Evolutionary conservation across 768 basidiomycete genomes (phyloP), one percentile per base, ranked within the genome.

Genomic region (Rhodotorula sphaerocarpa): DNA sequence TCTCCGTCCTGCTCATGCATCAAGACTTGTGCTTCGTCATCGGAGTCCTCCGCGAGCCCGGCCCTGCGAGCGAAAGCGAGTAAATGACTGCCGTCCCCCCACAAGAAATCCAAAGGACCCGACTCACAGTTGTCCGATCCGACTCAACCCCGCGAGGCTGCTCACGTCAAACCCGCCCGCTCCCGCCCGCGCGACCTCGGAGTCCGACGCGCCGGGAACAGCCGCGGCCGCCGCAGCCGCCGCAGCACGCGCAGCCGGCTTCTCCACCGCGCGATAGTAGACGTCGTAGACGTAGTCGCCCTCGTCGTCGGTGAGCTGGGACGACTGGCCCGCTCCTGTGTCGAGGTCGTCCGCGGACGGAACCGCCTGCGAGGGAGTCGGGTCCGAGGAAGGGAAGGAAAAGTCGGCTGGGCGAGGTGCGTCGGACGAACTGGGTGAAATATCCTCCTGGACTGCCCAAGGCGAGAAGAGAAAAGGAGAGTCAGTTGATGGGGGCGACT

Each of bases 201-300:
- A n/a, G n/a, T n/a, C n/a, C n/a, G n/a, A n/a, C n/a, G n/a, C n/a
- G n/a, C n/a, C n/a, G n/a, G n/a, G n/a, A n/a, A n/a, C n/a, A n/a
- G n/a, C n/a, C n/a, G n/a, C n/a, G n/a, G n/a, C n/a, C n/a, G n/a
- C n/a, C n/a, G n/a, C n/a, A 3, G 50, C n/a, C 15, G 51, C 36
- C n/a, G 27, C 16, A 3, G 51, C 5, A 14, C 31, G 28, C 15
- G 28, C 15, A 16, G 46, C 33, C 5, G 57, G 18, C 7, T 7
- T n/a, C 0, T 57, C 23, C 5, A 59, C 30, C 9, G 56, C 67
- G 41, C 68, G 63, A 50, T 70, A 70, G 55, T 72, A 72, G 21
- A 72, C 69, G 55, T 72, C 71, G 67, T 72, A 72, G 27, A 72
- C 71, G 36, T 55, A 70, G 15, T 42, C 47, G 15, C 27, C 25